Percentiles rank a stretch among this genome's conserved stretches.
Evolutionary conservation across 202 grass and related monocot species (phyloP).

Genomic region (Alloteropsis angusta): DNA sequence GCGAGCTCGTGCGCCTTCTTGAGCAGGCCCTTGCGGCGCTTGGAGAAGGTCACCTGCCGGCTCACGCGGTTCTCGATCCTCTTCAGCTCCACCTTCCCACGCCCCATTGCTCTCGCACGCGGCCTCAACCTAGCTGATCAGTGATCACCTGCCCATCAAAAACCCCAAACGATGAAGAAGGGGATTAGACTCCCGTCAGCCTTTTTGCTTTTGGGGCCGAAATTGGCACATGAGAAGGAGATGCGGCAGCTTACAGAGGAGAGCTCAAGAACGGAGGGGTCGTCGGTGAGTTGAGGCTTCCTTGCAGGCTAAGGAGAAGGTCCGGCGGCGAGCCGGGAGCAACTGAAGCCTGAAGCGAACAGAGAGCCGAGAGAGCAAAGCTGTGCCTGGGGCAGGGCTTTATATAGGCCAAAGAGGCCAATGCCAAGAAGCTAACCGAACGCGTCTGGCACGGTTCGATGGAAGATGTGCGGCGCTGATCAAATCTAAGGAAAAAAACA

Average conservation of each 20-base stretch:
- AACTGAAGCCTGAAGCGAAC: background rate
- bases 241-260: background rate
- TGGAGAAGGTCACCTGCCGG: slow-evolving; percentile 37
- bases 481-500: background rate
- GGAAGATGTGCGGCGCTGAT: background rate
- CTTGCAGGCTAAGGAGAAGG: background rate
- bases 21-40: slow-evolving; percentile 30
- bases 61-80: slow-evolving; percentile 26
- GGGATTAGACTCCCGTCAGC: background rate
- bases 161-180: background rate
- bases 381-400: background rate
- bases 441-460: background rate
- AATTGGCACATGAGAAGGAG: background rate
- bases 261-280: background rate
- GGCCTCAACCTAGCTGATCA: background rate
- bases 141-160: background rate
- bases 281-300: background rate
- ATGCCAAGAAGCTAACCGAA: background rate
- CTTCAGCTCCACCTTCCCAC: slow-evolving; percentile 34
- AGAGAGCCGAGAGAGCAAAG: background rate
- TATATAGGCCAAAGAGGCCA: background rate
- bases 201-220: background rate
- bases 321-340: background rate
- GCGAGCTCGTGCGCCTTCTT: slow-evolving; percentile 45
- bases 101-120: slow-evolving; percentile 17